These are phyloP conservation scores for Gamsiella multidivaricata DNA, from an alignment of 192 early-diverging fungal genomes.

Conservation along the genomic window DNA sequence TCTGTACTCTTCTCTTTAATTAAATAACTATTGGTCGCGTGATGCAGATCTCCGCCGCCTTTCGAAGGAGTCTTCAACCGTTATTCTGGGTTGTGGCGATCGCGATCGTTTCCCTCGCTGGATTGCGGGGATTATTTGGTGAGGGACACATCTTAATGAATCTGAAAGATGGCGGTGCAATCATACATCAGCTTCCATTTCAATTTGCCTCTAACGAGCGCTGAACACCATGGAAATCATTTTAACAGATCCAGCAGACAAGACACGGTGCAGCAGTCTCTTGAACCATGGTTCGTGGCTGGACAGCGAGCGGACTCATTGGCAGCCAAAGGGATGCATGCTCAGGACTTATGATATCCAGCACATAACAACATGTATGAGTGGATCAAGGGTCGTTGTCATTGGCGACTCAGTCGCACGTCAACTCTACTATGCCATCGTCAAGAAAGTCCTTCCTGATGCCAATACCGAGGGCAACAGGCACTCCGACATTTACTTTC, in stretches of 20 bases:
- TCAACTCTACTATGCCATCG: slow-evolving; percentile 67
- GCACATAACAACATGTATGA: slow-evolving; percentile 61
- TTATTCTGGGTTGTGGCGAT: slow-evolving; percentile 17
- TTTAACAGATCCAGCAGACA: slow-evolving; percentile 53
- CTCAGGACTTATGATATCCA: slow-evolving; percentile 61
- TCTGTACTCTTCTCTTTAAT: not conserved
- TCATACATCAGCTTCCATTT: no score
- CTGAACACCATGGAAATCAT: no score
- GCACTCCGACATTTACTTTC: slow-evolving; percentile 58
- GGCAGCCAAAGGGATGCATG: slow-evolving; percentile 74
- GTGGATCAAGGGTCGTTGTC: slow-evolving; percentile 60
- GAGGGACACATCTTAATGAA: not conserved
- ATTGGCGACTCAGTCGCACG: slow-evolving; percentile 79
- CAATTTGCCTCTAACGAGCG: no score
- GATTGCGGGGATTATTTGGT: slow-evolving; percentile 16
- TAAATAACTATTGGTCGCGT: slow-evolving; percentile 1
- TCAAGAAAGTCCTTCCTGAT: slow-evolving; percentile 55
- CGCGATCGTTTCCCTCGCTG: slow-evolving; percentile 10
- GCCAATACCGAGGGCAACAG: slow-evolving; percentile 37
- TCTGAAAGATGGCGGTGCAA: not conserved
- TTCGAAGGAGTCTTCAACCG: slow-evolving; percentile 4
- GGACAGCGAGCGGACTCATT: slow-evolving; percentile 53
- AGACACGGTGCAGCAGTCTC: slow-evolving; percentile 53
- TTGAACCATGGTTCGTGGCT: slow-evolving; percentile 67
- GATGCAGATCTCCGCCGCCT: slow-evolving; percentile 12